Percentiles rank a stretch among this genome's conserved stretches.
Conservation (phyloP, 2,329 filamentous ascomycete genomes). For the Cordyceps farinosa region DNA sequence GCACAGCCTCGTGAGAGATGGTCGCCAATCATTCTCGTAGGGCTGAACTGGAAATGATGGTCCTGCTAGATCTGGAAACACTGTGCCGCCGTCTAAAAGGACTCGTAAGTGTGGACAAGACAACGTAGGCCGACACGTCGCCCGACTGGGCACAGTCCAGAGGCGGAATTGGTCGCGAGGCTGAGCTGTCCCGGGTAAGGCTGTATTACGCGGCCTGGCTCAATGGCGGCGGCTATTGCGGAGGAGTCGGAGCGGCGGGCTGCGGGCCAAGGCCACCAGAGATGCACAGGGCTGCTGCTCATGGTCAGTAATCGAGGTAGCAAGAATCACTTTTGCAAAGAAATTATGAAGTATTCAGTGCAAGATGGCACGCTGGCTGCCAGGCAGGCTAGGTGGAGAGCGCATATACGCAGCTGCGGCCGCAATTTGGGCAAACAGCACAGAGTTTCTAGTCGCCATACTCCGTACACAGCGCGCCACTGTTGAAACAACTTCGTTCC, state of each 20-base stretch:
- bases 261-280: not conserved
- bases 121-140: not conserved
- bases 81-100: not conserved
- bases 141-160: too few relatives aligned
- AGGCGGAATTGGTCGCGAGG: not conserved
- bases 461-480: too few relatives aligned
- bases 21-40: not conserved
- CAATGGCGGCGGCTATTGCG: not conserved
- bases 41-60: not conserved
- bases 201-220: not conserved
- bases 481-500: not conserved
- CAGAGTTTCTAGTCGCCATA: not conserved
- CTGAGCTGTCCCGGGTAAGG: not conserved
- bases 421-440: not conserved
- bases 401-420: not conserved
- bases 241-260: not conserved
- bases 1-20: not conserved
- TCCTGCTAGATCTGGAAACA: too few relatives aligned
- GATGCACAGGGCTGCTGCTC: not conserved
- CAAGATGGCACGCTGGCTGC: not conserved
- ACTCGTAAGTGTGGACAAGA: not conserved
- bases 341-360: not conserved
- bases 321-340: not conserved
- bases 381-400: not conserved
- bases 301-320: not conserved